These are phyloP conservation scores for Acacia pycnantha DNA, from an alignment of 331 rosid genomes.

Conservation along the genomic window DNA sequence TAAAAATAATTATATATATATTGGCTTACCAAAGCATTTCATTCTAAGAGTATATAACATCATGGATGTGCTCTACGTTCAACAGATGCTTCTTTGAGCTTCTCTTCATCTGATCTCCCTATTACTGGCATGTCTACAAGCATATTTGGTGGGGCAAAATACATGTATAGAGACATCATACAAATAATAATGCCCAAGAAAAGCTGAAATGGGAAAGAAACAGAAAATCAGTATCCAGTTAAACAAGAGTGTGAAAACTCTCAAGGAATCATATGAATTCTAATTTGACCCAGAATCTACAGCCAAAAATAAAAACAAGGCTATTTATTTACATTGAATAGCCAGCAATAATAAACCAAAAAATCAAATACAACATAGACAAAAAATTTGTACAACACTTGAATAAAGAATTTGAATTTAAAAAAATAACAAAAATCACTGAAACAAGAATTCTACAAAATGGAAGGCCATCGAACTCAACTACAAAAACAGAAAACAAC, in stretches of 20 bases:
- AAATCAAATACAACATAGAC: neutral
- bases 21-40: slow-evolving; percentile 25
- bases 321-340: neutral
- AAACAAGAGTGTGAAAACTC: neutral
- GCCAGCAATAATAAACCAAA: neutral
- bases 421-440: neutral
- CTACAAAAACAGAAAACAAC: neutral
- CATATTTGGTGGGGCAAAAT: slow-evolving; percentile 55
- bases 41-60: slow-evolving; percentile 20
- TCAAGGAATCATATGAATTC: neutral
- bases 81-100: slow-evolving; percentile 42
- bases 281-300: neutral
- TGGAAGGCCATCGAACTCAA: neutral
- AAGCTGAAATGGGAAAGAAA: slow-evolving; percentile 46
- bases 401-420: neutral
- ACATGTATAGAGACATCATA: slow-evolving; percentile 73
- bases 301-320: neutral
- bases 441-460: neutral
- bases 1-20: neutral
- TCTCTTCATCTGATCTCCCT: slow-evolving; percentile 45
- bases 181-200: slow-evolving; percentile 64
- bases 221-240: slow-evolving; percentile 13
- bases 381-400: neutral
- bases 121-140: slow-evolving; percentile 55
- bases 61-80: slow-evolving; percentile 48